Evolutionary conservation across 495 filamentous ascomycete species (phyloP).

Genomic region (Bathelium albidoporum): DNA sequence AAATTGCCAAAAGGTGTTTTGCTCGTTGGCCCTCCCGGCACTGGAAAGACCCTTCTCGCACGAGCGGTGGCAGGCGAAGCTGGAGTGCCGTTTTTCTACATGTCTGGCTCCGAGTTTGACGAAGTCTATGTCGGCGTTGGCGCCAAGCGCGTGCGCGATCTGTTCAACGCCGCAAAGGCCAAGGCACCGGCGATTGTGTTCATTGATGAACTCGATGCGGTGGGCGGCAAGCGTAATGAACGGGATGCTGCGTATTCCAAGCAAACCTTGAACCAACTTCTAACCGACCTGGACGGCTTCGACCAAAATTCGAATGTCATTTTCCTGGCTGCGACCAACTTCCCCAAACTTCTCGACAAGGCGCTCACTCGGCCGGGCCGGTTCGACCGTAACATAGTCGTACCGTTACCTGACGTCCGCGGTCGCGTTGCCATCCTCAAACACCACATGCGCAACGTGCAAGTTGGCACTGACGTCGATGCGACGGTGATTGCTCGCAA

Average conservation of each 20-base stretch:
- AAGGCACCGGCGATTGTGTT: slow-evolving; percentile 96
- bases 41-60: slow-evolving; percentile 94
- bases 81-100: slow-evolving; percentile 98
- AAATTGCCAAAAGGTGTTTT: slow-evolving; percentile 96
- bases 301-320: slow-evolving; percentile 89
- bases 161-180: slow-evolving; percentile 76
- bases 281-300: slow-evolving; percentile 97
- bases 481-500: slow-evolving; percentile 69
- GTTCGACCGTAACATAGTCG: slow-evolving; percentile 83
- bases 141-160: slow-evolving; percentile 91
- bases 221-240: slow-evolving; percentile 87
- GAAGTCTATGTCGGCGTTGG: slow-evolving; percentile 97
- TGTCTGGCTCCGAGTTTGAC: slow-evolving; percentile 98
- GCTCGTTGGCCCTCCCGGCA: slow-evolving; percentile 90
- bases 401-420: slow-evolving; percentile 88
- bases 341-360: slow-evolving; percentile 87
- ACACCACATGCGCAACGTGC: slow-evolving; percentile 83
- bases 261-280: slow-evolving; percentile 91
- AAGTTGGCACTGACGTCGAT: slow-evolving; percentile 68
- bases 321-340: slow-evolving; percentile 91
- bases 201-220: slow-evolving; percentile 95
- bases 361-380: slow-evolving; percentile 88
- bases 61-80: slow-evolving; percentile 95
- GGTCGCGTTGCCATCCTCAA: slow-evolving; percentile 84
- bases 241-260: slow-evolving; percentile 93